Evolutionary conservation across 306 rosid genomes (phyloP), one percentile per base, ranked within the genome.

Genomic region (Albizia julibrissin): DNA sequence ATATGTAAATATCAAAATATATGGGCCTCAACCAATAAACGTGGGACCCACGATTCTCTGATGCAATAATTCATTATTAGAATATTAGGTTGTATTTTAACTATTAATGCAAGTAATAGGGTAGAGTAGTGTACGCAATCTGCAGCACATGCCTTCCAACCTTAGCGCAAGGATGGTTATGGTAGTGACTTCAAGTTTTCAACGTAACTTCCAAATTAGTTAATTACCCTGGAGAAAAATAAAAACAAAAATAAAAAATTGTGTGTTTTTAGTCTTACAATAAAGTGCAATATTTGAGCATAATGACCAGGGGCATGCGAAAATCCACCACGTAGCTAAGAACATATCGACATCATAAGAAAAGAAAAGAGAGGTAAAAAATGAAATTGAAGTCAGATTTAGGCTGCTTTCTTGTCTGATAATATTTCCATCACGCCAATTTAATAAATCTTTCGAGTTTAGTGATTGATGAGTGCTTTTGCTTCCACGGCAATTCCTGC

Each of bases 81-180:
- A 7, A 6, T 64, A 1, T 52, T 5, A 52, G 24, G 22, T 6
- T 52, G 2, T 52, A 50, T 46, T 46, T 11, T 46, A 46, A 46
- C 52, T 6, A 18, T 52, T 18, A 19, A 52, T 16, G 59, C 22
- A 49, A 11, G 56, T 50, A 52, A 3, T 54, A 16, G 40, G 39
- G 22, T 2, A 71, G 59, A 26, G 76, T 24, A 71, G 59, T 46
- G 40, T 16, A 72, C 76, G 76, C 76, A 72, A 72, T 44, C 21
- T 26, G 50, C 10, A 14, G 5, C 18, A 12, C 4, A 42, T 70
- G 64, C 64, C 54, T 3, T 22, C 12, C 75, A 27, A n/a, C 31
- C 10, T n/a, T 40, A 13, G 9, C 39, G 58, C 75, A 10, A 9
- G 64, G 58, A 14, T 22, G 34, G 1, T 24, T 37, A 24, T 42